These are phyloP conservation scores for Cutaneotrichosporon sp. DNA, from an alignment of 1,284 basidiomycete genomes.

Conservation along the genomic window DNA sequence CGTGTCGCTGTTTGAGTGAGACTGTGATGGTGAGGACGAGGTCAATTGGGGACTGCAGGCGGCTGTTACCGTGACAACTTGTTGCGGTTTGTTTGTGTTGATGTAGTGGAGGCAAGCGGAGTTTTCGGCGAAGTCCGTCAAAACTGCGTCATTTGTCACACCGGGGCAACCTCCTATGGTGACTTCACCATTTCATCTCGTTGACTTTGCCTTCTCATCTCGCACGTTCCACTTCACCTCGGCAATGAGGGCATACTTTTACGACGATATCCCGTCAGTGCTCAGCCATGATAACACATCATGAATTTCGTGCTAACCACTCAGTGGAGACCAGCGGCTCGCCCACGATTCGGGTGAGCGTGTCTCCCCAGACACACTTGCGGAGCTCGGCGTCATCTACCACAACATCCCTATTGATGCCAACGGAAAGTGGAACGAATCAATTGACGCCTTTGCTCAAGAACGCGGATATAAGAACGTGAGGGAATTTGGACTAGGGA, in stretches of 20 bases:
- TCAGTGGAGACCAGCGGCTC: constrained; percentile 66
- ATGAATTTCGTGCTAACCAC: neutral
- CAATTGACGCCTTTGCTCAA: constrained; percentile 57
- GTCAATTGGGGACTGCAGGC: no score
- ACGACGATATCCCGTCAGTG: constrained; percentile 58
- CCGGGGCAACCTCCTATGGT: no score
- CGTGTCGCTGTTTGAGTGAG: no score
- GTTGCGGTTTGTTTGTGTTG: neutral
- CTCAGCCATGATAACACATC: no score
- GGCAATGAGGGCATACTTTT: constrained; percentile 72
- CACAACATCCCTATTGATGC: constrained; percentile 59
- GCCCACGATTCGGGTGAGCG: constrained; percentile 62
- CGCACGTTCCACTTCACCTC: neutral
- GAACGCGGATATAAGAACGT: constrained; percentile 68
- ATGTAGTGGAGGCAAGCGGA: no score
- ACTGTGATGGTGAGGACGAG: no score
- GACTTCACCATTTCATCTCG: no score
- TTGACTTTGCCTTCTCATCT: neutral
- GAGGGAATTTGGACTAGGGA: constrained; percentile 1
- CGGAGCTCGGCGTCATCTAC: constrained; percentile 58
- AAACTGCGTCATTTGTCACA: no score
- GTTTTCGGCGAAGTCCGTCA: neutral
- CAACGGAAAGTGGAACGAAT: constrained; percentile 51
- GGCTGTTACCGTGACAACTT: no score
- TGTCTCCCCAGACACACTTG: constrained; percentile 54